Evolutionary conservation across 768 basidiomycete genomes (phyloP).

Genomic region (Kwoniella mangroviensis): DNA sequence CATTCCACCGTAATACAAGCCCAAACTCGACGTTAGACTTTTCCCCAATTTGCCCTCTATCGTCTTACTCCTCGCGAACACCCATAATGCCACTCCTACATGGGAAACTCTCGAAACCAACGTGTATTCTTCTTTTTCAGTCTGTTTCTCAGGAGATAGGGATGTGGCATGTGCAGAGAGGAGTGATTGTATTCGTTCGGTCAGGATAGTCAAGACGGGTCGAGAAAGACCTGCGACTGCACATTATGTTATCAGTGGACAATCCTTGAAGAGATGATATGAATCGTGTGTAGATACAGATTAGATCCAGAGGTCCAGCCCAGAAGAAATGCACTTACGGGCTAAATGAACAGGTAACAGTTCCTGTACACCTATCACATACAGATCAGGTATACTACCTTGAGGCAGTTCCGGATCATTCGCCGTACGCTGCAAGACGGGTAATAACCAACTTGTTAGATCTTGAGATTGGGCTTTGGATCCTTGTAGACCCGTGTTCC

Average conservation of each 20-base stretch:
- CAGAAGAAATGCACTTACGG: conserved; percentile 62
- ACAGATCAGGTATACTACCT: conserved; percentile 43
- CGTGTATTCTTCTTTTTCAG: conserved; percentile 68
- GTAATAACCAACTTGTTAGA: conserved; percentile 87
- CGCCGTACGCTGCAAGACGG: conserved; percentile 66
- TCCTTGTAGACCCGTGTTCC: conserved; percentile 89
- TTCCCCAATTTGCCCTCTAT: conserved; percentile 64
- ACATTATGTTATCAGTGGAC: background rate
- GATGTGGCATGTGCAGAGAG: conserved; percentile 51
- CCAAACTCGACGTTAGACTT: conserved; percentile 71
- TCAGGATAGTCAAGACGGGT: conserved; percentile 70
- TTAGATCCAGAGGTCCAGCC: no score
- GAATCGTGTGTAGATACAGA: no score
- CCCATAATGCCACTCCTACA: conserved; percentile 82
- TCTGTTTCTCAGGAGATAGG: conserved; percentile 20
- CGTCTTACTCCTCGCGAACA: conserved; percentile 76
- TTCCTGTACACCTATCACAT: conserved; percentile 90
- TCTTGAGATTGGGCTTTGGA: conserved; percentile 64
- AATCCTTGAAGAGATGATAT: no score
- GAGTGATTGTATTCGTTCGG: conserved; percentile 66
- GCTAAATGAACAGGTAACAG: conserved; percentile 85
- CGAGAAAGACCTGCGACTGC: conserved; percentile 78
- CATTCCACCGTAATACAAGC: conserved; percentile 73
- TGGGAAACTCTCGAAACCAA: conserved; percentile 80
- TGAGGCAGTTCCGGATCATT: conserved; percentile 75